Base-by-base conservation (phyloP, 768 basidiomycete species). In the Tephrocybe sp. region DNA sequence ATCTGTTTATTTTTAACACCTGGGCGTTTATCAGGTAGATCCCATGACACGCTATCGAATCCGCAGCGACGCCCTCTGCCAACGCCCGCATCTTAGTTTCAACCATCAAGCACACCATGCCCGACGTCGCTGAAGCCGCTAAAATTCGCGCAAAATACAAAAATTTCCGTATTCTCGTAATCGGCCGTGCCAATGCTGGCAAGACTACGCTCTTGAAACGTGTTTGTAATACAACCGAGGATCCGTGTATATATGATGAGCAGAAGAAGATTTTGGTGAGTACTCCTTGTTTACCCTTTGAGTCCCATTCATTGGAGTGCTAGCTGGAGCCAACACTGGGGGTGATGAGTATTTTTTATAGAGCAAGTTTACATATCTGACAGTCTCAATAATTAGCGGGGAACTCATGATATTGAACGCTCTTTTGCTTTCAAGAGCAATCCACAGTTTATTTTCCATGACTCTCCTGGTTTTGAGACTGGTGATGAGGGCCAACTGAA, bases 141-240 rank as follows among this genome's bases (percentile, higher is more conserved):
- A 19, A 41, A 41, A 4, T 56, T 33, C 54, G 56, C 6, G 42
- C 33, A 14, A 56, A 52, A 31, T 53, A 34, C 47, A 43, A 13
- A 39, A 60, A 54, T 33, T 69, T 69, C 35, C 60, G 68, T 2
- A 52, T 69, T 35, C 66, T 69, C 33, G 45, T 65, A 34, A 60
- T 69, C 3, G 68, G 68, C 4, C 49, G 64, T 42, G 64, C 68
- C 30, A 67, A 67, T 44, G 57, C 65, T 4, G 68, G 68, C 2
- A n/a, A n/a, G n/a, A n/a, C n/a, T n/a, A n/a, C n/a, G n/a, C n/a
- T n/a, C n/a, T n/a, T n/a, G n/a, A n/a, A n/a, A n/a, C n/a, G n/a
- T n/a, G n/a, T n/a, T n/a, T n/a, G n/a, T n/a, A n/a, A n/a, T n/a
- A n/a, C n/a, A n/a, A n/a, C n/a, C n/a, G n/a, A n/a, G n/a, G n/a